phyloP scores from a whole-genome alignment of 2,329 filamentous ascomycete species.

The Fusarium coicis region DNA sequence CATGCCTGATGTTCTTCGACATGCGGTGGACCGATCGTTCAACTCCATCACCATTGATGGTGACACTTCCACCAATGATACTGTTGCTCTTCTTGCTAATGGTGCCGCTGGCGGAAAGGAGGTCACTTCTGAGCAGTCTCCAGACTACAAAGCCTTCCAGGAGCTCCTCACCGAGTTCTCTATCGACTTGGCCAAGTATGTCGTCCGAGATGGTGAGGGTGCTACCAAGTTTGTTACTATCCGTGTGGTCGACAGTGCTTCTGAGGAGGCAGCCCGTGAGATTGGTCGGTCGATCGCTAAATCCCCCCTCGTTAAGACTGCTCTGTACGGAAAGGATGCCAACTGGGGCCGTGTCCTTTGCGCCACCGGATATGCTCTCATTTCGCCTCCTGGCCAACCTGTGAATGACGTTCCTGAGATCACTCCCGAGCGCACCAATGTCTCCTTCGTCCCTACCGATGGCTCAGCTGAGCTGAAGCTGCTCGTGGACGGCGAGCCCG shows the following conservation, averaged over 20 bases:
- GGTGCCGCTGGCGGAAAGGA: conserved; percentile 83
- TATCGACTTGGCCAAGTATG: conserved; percentile 86
- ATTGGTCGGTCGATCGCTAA: conserved; percentile 90
- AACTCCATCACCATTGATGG: conserved; percentile 98
- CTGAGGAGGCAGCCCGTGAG: conserved; percentile 76
- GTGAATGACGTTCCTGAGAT: conserved; percentile 71
- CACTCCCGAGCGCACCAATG: conserved; percentile 75
- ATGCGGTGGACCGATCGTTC: conserved; percentile 86
- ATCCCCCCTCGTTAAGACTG: conserved; percentile 95
- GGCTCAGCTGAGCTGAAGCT: conserved; percentile 81
- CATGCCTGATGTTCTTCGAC: conserved; percentile 75
- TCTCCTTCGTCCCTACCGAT: conserved; percentile 82
- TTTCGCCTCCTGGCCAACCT: conserved; percentile 67
- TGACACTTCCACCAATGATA: conserved; percentile 98
- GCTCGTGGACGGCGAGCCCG: conserved; percentile 82
- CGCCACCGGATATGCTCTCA: conserved; percentile 84
- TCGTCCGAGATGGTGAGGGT: conserved; percentile 95
- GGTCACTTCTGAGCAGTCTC: conserved; percentile 63
- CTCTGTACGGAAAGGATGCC: conserved; percentile 94
- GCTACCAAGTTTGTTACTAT: conserved; percentile 99
- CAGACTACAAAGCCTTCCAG: conserved; percentile 78
- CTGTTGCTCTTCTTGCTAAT: conserved; percentile 93
- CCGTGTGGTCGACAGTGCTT: conserved; percentile 78
- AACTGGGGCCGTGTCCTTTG: conserved; percentile 99
- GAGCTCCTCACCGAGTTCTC: conserved; percentile 80